Conservation (phyloP, 192 early-diverging fungal species). For the Mortierella claussenii region DNA sequence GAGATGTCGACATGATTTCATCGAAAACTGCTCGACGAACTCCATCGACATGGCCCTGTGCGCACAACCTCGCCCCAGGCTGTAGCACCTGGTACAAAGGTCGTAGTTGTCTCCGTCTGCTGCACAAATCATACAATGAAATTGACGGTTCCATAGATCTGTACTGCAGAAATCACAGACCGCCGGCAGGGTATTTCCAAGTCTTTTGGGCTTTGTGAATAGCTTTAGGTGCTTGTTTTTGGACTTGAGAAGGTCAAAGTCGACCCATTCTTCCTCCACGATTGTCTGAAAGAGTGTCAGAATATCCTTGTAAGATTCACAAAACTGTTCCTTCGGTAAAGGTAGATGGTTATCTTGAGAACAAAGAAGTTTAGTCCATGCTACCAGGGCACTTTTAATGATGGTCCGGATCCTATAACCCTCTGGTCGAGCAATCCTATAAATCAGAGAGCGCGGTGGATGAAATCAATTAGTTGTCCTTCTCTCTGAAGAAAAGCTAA, state of each 20-base stretch:
- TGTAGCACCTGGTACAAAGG: conserved; percentile 18
- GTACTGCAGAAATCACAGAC: conserved; percentile 37
- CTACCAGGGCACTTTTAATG: conserved; percentile 12
- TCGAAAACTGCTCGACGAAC: conserved; percentile 38
- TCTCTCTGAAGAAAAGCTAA: neutral
- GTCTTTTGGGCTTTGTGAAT: conserved; percentile 17
- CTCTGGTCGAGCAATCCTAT: conserved; percentile 36
- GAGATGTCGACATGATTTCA: conserved; percentile 12
- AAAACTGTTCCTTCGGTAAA: conserved; percentile 17
- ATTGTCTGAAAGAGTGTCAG: conserved; percentile 20
- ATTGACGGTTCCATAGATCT: conserved; percentile 44
- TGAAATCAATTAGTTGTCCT: too few relatives aligned
- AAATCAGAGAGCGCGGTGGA: too few relatives aligned
- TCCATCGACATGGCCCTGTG: conserved; percentile 20
- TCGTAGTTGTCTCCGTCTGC: conserved; percentile 22
- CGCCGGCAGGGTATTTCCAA: conserved; percentile 13
- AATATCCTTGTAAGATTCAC: conserved; percentile 23
- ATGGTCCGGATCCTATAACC: conserved; percentile 38
- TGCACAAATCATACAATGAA: conserved; percentile 19
- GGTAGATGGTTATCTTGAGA: conserved; percentile 7
- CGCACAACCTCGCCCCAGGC: conserved; percentile 33
- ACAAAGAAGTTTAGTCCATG: conserved; percentile 11
- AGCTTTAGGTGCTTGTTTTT: neutral
- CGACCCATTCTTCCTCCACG: conserved; percentile 46
- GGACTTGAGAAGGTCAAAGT: neutral